phyloP scores from a whole-genome alignment of 2,329 filamentous ascomycete species.

The Colletotrichum graminicola region DNA sequence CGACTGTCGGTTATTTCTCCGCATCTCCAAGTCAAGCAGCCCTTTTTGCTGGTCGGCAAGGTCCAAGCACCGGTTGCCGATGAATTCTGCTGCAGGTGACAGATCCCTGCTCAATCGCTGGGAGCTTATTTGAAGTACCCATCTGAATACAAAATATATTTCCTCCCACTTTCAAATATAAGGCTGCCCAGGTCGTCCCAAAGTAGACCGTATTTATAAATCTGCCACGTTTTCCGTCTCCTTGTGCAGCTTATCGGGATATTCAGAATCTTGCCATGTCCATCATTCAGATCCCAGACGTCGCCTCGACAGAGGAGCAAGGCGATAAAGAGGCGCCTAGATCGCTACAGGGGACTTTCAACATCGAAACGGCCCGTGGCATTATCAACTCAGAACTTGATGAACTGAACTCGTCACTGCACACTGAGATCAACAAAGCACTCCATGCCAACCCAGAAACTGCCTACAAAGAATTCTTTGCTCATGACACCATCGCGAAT shows the following conservation, averaged over 20 bases:
- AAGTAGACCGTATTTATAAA: background rate
- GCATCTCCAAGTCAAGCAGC: background rate
- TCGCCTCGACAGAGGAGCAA: slow-evolving; percentile 6
- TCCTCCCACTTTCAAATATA: background rate
- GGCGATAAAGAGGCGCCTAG: slow-evolving; percentile 1
- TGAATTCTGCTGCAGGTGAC: background rate
- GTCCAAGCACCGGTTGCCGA: slow-evolving; percentile 27
- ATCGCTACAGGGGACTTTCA: slow-evolving; percentile 4
- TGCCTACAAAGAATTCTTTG: slow-evolving; percentile 63
- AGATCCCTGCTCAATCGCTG: slow-evolving; percentile 4
- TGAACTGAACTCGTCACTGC: slow-evolving; percentile 40
- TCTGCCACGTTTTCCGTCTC: background rate
- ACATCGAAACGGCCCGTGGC: slow-evolving; percentile 42
- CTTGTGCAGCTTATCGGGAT: background rate
- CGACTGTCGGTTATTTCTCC: slow-evolving; percentile 36
- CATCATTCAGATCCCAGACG: slow-evolving; percentile 14
- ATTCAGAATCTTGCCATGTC: slow-evolving; percentile 14
- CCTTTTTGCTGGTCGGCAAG: slow-evolving; percentile 28
- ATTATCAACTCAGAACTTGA: slow-evolving; percentile 44
- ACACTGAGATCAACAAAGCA: slow-evolving; percentile 43
- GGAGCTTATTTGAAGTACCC: background rate
- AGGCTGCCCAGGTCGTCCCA: too few species aligned
- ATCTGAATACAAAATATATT: too few species aligned
- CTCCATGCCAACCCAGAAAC: slow-evolving; percentile 63
- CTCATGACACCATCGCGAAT: slow-evolving; percentile 62